Percentiles rank a stretch among this genome's conserved stretches.
Conservation (phyloP, 352 stramenopile genomes). For the Globisporangium mamillatum region DNA sequence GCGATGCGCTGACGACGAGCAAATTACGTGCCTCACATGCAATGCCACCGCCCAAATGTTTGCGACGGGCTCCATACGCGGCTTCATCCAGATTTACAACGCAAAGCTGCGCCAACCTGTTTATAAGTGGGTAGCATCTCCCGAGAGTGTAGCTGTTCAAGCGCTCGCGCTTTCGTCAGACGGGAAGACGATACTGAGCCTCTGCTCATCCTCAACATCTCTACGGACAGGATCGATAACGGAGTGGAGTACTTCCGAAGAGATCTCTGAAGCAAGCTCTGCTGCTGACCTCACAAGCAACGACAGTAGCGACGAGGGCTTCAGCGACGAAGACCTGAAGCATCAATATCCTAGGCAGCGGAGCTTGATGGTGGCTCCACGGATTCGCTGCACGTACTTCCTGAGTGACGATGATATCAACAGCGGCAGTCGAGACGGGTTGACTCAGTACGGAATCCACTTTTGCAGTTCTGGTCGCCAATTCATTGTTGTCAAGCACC, state of each 20-base stretch:
- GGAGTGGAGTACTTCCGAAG: slow-evolving; percentile 15
- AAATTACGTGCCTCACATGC: slow-evolving; percentile 11
- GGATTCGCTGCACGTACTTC: slow-evolving; percentile 5
- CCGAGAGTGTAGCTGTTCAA: not conserved
- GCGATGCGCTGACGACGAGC: not conserved
- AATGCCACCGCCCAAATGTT: slow-evolving; percentile 6
- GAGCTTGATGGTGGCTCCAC: not conserved
- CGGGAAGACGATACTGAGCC: slow-evolving; percentile 8
- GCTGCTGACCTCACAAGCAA: slow-evolving; percentile 7
- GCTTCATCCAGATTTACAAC: slow-evolving; percentile 14
- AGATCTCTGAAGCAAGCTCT: not conserved
- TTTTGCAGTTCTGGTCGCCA: slow-evolving; percentile 7
- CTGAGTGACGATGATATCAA: not conserved
- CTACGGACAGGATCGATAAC: not conserved
- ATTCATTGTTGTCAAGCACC: slow-evolving; percentile 5
- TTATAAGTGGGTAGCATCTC: not conserved
- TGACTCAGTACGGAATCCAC: slow-evolving; percentile 1
- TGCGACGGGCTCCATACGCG: slow-evolving; percentile 3
- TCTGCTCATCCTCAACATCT: not conserved
- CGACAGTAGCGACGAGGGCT: slow-evolving; percentile 13
- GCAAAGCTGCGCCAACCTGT: slow-evolving; percentile 15
- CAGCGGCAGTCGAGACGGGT: not conserved
- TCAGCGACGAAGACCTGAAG: not conserved
- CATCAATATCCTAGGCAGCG: not conserved
- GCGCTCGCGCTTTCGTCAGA: slow-evolving; percentile 14